These are phyloP conservation scores for Suhomyces prunicola DNA, from an alignment of 805 yeast genomes.

Conservation along the genomic window DNA sequence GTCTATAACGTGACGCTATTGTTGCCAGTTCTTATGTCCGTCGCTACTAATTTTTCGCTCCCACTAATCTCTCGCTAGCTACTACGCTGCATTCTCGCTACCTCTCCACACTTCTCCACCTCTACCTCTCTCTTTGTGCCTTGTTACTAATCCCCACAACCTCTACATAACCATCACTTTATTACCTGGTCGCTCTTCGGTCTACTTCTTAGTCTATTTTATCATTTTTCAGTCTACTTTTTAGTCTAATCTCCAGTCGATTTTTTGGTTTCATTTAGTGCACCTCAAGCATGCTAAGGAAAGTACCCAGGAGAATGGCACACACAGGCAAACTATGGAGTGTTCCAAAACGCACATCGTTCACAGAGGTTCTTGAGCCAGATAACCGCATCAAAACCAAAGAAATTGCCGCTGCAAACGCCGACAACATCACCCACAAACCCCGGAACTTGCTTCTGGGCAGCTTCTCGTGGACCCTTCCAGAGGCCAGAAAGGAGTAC, in stretches of 20 bases:
- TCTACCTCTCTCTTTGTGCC: background rate
- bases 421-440: conserved; percentile 28
- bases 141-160: background rate
- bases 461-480: conserved; percentile 69
- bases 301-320: background rate
- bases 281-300: background rate
- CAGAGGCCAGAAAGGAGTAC: conserved; percentile 56
- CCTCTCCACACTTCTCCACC: background rate
- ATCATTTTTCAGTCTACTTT: too few relatives aligned
- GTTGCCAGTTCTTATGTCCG: background rate
- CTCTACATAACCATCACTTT: background rate
- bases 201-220: too few relatives aligned
- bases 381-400: conserved; percentile 26
- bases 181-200: too few relatives aligned
- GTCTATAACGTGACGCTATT: background rate
- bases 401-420: conserved; percentile 28
- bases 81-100: background rate
- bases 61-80: background rate
- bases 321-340: conserved; percentile 18
- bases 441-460: conserved; percentile 50
- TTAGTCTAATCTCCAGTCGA: too few relatives aligned
- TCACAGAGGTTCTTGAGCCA: conserved; percentile 25
- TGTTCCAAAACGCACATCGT: conserved; percentile 29
- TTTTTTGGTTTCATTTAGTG: background rate
- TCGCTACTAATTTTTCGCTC: background rate